Conservation (phyloP, 2,329 filamentous ascomycete species). For the Arthrinium phaeospermum region DNA sequence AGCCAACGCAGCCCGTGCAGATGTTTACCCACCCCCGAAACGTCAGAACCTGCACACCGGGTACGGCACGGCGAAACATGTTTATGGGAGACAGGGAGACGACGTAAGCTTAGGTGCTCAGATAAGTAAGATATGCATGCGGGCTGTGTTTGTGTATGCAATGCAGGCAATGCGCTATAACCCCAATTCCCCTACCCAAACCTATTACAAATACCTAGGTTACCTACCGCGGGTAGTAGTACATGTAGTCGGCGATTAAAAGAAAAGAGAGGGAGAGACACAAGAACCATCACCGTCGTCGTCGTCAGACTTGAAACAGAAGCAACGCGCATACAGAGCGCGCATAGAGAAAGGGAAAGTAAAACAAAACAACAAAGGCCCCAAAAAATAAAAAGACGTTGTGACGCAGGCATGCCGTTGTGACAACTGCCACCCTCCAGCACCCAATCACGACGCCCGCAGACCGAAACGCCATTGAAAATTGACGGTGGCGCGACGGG, state of each 20-base stretch:
- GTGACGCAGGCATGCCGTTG: constrained; percentile 8
- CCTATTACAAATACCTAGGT: background rate
- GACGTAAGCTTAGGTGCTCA: background rate
- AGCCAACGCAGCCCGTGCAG: background rate
- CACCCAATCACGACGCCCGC: background rate
- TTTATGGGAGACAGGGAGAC: background rate
- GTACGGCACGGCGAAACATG: constrained; percentile 15
- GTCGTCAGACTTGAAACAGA: background rate
- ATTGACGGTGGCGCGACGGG: constrained; percentile 3
- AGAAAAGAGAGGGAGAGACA: constrained; percentile 4
- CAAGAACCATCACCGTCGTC: background rate
- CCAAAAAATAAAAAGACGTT: background rate
- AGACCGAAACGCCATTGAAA: background rate
- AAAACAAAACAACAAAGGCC: background rate
- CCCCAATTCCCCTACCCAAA: background rate
- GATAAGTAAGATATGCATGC: background rate
- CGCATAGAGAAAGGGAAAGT: background rate
- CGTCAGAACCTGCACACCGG: constrained; percentile 3
- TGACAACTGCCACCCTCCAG: constrained; percentile 13
- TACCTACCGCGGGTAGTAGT: background rate
- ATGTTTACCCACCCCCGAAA: background rate
- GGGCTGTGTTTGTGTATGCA: background rate
- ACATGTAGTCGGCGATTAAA: constrained; percentile 11
- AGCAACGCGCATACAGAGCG: background rate
- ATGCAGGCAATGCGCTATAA: background rate